Evolutionary conservation across 495 filamentous ascomycete species (phyloP).

Genomic region (Penicillium coffeae): DNA sequence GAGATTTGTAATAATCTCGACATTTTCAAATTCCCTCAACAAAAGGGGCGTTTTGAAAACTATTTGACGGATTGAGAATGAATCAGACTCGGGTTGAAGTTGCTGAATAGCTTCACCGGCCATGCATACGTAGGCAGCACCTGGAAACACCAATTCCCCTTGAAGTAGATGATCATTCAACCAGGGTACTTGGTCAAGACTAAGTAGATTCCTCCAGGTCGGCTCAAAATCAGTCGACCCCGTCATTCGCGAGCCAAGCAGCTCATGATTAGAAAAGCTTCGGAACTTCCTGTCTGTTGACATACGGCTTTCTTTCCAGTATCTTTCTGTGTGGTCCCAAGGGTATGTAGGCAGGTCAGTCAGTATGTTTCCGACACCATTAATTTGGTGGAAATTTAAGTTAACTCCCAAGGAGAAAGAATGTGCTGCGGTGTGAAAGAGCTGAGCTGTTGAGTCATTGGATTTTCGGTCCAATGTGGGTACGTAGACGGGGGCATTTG

Average conservation of each 20-base stretch:
- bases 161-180: conserved; percentile 42
- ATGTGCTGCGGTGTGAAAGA: conserved; percentile 28
- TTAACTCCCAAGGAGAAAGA: conserved; percentile 19
- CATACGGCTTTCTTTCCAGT: conserved; percentile 49
- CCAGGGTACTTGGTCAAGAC: conserved; percentile 43
- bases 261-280: conserved; percentile 38
- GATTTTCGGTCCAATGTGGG: conserved; percentile 26
- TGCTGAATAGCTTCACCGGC: conserved; percentile 44
- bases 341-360: conserved; percentile 47
- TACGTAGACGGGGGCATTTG: conserved; percentile 21
- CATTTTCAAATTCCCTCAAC: not conserved
- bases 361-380: conserved; percentile 26
- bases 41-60: not conserved
- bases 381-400: conserved; percentile 20
- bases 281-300: conserved; percentile 44
- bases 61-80: not conserved
- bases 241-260: conserved; percentile 40
- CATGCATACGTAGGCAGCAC: conserved; percentile 46
- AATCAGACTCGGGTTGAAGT: not conserved
- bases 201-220: conserved; percentile 48
- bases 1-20: not conserved
- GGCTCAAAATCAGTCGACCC: conserved; percentile 42
- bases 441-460: conserved; percentile 5
- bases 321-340: conserved; percentile 40
- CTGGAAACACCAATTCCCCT: conserved; percentile 42